A percentile compares a stretch with the other conserved stretches of the same genome.
Evolutionary conservation across 371 early-diverging fungal genomes (phyloP).

Genomic region (Batkoa obscura): DNA sequence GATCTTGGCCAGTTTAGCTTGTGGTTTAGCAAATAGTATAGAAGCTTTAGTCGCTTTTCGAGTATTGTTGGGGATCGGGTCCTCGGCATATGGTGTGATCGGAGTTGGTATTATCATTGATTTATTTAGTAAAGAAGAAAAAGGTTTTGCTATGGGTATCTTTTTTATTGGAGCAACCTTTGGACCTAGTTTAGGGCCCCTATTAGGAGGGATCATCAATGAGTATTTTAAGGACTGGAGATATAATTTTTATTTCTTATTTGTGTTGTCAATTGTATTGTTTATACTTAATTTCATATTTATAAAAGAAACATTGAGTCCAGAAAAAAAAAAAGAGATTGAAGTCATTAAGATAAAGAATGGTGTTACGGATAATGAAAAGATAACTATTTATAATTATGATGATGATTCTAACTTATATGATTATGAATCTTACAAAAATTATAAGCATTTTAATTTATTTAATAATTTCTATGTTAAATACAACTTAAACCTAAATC

Average conservation of each 20-base stretch:
- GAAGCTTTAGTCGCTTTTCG: neutral
- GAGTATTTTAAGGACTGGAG: neutral
- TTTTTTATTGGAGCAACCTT: neutral
- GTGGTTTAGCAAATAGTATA: neutral
- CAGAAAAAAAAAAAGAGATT: too few relatives aligned
- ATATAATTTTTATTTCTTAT: neutral
- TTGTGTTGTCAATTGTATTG: neutral
- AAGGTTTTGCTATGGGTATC: neutral
- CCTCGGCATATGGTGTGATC: neutral
- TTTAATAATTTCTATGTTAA: too few relatives aligned
- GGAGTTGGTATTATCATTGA: neutral
- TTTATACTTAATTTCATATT: neutral
- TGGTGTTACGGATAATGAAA: too few relatives aligned
- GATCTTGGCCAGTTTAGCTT: neutral
- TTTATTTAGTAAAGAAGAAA: neutral
- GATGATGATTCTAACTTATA: too few relatives aligned
- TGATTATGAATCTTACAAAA: too few relatives aligned
- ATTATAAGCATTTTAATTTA: too few relatives aligned
- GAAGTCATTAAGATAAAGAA: too few relatives aligned
- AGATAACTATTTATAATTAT: too few relatives aligned
- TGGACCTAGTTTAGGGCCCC: neutral
- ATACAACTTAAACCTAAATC: neutral
- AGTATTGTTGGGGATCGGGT: neutral
- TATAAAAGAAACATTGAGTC: neutral
- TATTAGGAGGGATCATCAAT: neutral